Evolutionary conservation across 2,329 filamentous ascomycete genomes (phyloP).

Genomic region (Trichoderma sp.): DNA sequence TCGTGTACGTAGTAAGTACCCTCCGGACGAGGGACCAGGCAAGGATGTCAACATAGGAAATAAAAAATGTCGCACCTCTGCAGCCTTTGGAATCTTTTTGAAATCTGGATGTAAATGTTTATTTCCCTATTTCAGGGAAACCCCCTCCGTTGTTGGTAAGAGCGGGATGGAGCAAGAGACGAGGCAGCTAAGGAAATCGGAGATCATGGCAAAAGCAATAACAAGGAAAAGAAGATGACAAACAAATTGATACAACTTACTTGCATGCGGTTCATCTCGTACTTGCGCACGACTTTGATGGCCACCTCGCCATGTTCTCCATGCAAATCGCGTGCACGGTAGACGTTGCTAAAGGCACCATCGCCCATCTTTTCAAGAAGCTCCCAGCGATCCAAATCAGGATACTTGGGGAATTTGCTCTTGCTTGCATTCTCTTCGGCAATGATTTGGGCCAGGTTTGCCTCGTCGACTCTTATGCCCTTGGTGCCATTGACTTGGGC

Average conservation of each 20-base stretch:
- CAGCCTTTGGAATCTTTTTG: conserved; percentile 90
- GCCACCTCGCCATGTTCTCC: conserved; percentile 78
- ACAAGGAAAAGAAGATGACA: conserved; percentile 26
- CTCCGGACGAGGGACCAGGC: conserved; percentile 26
- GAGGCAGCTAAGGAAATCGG: conserved; percentile 3
- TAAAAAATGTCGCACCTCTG: conserved; percentile 78
- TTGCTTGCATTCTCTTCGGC: conserved; percentile 88
- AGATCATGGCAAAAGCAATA: conserved; percentile 24
- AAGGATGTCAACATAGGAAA: conserved; percentile 33
- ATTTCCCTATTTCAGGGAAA: conserved; percentile 67
- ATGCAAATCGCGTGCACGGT: conserved; percentile 76
- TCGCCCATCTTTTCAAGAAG: conserved; percentile 97
- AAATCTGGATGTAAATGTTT: conserved; percentile 95
- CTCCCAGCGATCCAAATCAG: conserved; percentile 64
- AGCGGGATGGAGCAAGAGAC: conserved; percentile 29
- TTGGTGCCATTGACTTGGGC: conserved; percentile 44
- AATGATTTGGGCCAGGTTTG: conserved; percentile 80
- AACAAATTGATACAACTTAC: conserved; percentile 60
- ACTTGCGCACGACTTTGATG: conserved; percentile 98
- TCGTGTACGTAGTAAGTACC: not conserved
- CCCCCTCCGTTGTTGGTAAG: conserved; percentile 56
- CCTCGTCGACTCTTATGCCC: conserved; percentile 53
- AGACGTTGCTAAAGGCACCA: conserved; percentile 98
- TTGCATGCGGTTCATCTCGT: conserved; percentile 98
- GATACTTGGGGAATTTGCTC: conserved; percentile 73